Evolutionary conservation across 2,329 filamentous ascomycete genomes (phyloP).

Genomic region (Scytalidium sp.): DNA sequence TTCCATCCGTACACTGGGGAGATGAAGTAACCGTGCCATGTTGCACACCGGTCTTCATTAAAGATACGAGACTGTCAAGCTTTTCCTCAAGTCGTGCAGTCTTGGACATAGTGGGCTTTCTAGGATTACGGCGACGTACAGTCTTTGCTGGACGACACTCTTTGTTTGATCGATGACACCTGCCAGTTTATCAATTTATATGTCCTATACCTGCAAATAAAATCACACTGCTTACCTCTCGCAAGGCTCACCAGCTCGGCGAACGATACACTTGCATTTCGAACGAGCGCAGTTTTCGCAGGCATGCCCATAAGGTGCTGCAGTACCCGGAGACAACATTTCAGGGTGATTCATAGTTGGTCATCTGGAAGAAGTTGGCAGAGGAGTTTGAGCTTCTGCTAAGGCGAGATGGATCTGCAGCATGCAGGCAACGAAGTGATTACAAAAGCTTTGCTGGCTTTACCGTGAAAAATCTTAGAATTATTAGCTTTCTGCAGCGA

Average conservation of each 20-base stretch:
- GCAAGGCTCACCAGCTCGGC: constrained; percentile 25
- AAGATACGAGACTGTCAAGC: constrained; percentile 44
- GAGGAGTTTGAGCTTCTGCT: too few species aligned
- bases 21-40: constrained; percentile 1
- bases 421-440: too few species aligned
- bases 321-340: constrained; percentile 1
- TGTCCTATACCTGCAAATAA: neutral
- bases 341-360: too few species aligned
- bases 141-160: constrained; percentile 43
- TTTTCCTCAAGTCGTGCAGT: constrained; percentile 48
- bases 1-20: neutral
- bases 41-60: constrained; percentile 29
- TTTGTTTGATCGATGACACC: constrained; percentile 44
- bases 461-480: too few species aligned
- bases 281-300: constrained; percentile 45
- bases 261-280: constrained; percentile 47
- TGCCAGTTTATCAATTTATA: constrained; percentile 6
- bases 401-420: too few species aligned
- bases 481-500: too few species aligned
- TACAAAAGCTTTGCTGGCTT: too few species aligned
- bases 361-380: too few species aligned
- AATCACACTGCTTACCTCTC: constrained; percentile 25
- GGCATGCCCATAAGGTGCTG: constrained; percentile 36
- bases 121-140: constrained; percentile 34
- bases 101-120: constrained; percentile 32